These are phyloP conservation scores for Lithohypha guttulata DNA, from an alignment of 2,329 filamentous ascomycete genomes.

Conservation along the genomic window DNA sequence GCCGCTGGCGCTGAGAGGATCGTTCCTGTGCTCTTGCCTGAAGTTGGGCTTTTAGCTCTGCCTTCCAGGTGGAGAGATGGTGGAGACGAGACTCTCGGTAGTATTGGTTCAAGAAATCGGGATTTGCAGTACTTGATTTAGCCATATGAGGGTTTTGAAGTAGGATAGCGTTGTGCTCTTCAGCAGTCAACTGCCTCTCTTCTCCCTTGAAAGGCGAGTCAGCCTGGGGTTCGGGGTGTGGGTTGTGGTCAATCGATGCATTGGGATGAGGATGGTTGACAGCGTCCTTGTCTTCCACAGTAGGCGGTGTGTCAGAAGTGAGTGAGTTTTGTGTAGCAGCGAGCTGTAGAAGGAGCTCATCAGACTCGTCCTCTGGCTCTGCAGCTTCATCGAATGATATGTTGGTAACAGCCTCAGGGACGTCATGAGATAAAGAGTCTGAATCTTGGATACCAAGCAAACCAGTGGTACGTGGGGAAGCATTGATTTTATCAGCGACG, in stretches of 20 bases:
- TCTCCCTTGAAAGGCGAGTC: neutral
- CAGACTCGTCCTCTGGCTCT: neutral
- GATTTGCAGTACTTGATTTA: constrained; percentile 84
- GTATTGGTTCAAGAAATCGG: constrained; percentile 85
- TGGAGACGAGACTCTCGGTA: constrained; percentile 92
- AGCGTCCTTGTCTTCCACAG: no score
- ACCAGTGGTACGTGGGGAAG: neutral
- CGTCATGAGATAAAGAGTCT: neutral
- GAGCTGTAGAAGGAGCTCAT: no score
- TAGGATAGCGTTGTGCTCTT: constrained; percentile 82
- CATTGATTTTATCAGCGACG: constrained; percentile 4
- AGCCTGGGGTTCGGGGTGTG: neutral
- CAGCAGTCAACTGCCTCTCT: constrained; percentile 55
- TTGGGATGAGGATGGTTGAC: neutral
- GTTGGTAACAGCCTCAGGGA: no score
- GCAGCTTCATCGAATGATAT: neutral
- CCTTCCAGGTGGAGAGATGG: constrained; percentile 93
- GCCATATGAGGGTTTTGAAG: constrained; percentile 74
- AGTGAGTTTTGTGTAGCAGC: no score
- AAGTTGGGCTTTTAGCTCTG: constrained; percentile 79
- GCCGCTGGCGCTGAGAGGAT: constrained; percentile 35
- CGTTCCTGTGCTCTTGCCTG: constrained; percentile 65
- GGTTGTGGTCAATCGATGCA: neutral
- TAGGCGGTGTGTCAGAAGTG: neutral
- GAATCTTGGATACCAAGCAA: neutral